These are phyloP conservation scores for Edaphochlamys debaryana DNA, from an alignment of 139 green algal species.

Conservation along the genomic window DNA sequence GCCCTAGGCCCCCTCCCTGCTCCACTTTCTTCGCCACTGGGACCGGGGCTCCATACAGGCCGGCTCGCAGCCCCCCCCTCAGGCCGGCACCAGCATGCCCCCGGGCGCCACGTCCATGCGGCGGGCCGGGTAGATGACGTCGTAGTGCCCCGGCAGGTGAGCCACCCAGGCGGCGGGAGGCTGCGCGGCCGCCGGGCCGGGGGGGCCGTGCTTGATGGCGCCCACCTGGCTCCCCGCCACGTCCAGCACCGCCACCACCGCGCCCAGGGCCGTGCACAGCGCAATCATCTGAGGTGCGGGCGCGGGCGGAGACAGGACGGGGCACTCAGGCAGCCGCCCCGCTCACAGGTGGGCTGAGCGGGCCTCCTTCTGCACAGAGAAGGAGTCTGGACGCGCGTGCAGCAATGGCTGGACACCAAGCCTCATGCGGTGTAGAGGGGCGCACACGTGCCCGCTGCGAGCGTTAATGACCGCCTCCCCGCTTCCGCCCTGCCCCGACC, in stretches of 20 bases:
- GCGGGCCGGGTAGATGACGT: slow-evolving; percentile 25
- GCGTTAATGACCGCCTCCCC: background rate
- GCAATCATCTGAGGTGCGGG: slow-evolving; percentile 43
- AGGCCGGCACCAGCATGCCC: slow-evolving; percentile 3
- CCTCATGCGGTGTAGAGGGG: no score
- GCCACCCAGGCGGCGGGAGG: slow-evolving; percentile 32
- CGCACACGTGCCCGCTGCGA: no score
- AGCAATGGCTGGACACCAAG: background rate
- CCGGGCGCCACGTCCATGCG: slow-evolving; percentile 16
- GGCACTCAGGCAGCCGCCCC: no score
- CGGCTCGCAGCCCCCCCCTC: no score
- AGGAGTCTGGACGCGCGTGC: background rate
- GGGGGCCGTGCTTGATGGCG: slow-evolving; percentile 33
- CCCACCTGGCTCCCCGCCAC: slow-evolving; percentile 31
- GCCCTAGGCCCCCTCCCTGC: no score
- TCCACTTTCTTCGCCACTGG: no score
- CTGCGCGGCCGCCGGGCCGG: background rate
- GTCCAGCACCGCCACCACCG: slow-evolving; percentile 22
- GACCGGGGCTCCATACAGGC: no score
- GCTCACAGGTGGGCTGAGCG: background rate
- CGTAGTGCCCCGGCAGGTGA: slow-evolving; percentile 39
- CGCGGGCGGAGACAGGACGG: no score
- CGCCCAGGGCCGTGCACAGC: slow-evolving; percentile 10
- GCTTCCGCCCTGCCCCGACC: no score
- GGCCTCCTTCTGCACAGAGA: background rate